Evolutionary conservation across 768 basidiomycete species (phyloP), one percentile per base, ranked within the genome.

Genomic region (Rhizopogon salebrosus): DNA sequence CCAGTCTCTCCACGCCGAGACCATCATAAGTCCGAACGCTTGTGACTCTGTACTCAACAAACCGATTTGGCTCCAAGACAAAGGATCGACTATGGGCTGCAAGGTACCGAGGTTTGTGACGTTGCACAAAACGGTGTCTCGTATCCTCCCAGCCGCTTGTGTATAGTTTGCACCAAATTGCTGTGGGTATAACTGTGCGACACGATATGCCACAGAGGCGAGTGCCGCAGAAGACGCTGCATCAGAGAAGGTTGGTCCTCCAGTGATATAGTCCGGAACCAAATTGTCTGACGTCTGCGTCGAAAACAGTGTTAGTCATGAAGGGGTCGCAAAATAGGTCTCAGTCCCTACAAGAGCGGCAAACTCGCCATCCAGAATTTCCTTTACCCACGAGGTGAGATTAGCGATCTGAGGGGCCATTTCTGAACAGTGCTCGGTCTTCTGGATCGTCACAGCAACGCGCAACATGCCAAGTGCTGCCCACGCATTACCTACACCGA

Each of bases 311-410:
- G 18, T 54, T 27, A 40, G 34, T 27, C 9, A 3, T 22, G 23
- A 10, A 34, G 10, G 16, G 6, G 10, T 5, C 4, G 27, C 10
- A 18, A 38, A 13, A 36, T 16, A 34, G 24, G 23, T 1, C 27
- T 2, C 3, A 4, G 20, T 22, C 26, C 48, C n/a, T 35, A 58
- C 57, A 51, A 73, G 3, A 65, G 77, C 59, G 78, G 78, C 45
- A 79, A 67, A 41, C 65, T 65, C 14, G 76, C 80, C 77, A 78
- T 80, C 20, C 75, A 80, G 27, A 75, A 65, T 58, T 74, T 74
- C 73, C 49, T 62, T 62, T 1, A 65, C 54, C 72, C 74, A 74
- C 14, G 37, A 52, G 18, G 58, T 54, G 18, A 75, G 60, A 51
- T 70, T 64, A 11, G 52, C 48, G 40, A 59, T 55, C 54, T 75